These are phyloP conservation scores for Solanum paucissectum DNA, from an alignment of 257 asterid species.

Conservation along the genomic window DNA sequence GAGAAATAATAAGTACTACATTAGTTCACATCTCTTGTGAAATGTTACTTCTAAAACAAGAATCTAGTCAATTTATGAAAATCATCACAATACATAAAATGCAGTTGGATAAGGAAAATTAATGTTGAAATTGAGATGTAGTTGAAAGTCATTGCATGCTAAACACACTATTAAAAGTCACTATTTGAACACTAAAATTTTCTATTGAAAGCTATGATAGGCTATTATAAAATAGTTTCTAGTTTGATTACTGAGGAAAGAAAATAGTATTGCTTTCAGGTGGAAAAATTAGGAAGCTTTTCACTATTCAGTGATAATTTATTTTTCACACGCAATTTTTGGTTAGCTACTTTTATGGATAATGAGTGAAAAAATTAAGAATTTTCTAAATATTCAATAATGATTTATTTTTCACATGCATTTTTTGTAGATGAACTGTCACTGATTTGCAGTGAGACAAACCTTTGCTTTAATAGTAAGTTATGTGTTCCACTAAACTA, in stretches of 20 bases:
- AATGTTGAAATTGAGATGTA: background rate
- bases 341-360: too few relatives aligned
- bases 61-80: background rate
- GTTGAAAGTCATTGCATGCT: background rate
- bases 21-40: background rate
- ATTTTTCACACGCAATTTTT: background rate
- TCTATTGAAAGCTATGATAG: too few relatives aligned
- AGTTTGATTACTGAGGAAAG: too few relatives aligned
- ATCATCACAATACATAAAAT: background rate
- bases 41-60: background rate
- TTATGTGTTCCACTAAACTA: background rate
- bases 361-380: too few relatives aligned
- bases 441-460: background rate
- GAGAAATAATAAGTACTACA: background rate
- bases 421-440: background rate
- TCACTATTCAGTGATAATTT: background rate
- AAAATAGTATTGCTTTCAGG: too few relatives aligned
- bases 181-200: background rate
- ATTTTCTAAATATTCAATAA: too few relatives aligned
- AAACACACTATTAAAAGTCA: background rate
- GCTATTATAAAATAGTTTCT: background rate
- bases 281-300: background rate
- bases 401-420: background rate
- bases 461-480: background rate
- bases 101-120: background rate